Conservation (phyloP, 1,284 basidiomycete species). For the Sporisorium iseilematis-ciliati region DNA sequence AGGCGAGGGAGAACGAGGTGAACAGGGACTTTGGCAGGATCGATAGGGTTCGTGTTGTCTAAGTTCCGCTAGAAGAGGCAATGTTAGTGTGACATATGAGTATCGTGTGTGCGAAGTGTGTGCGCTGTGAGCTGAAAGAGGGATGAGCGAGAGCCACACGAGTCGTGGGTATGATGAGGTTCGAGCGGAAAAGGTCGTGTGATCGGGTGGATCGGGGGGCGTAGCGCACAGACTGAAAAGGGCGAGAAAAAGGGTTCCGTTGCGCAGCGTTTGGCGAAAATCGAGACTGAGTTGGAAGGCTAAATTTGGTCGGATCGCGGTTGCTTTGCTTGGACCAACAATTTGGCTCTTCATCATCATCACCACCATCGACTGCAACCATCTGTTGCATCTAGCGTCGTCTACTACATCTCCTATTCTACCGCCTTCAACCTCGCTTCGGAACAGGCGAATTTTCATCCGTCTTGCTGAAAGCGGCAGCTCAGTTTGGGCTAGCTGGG, state of each 20-base stretch:
- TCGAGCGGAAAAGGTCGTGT: neutral
- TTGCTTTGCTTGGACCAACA: slow-evolving; percentile 24
- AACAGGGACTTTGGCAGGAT: slow-evolving; percentile 42
- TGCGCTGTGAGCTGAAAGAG: neutral
- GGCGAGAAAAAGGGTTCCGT: neutral
- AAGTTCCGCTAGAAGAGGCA: neutral
- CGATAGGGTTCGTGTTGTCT: slow-evolving; percentile 45
- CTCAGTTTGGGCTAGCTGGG: neutral
- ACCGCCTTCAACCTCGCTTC: neutral
- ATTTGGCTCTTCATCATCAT: neutral
- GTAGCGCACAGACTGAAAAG: neutral
- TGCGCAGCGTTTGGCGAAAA: neutral
- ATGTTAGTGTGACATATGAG: neutral
- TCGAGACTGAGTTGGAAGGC: neutral
- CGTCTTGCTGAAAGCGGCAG: neutral
- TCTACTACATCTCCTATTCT: too few species aligned
- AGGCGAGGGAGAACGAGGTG: slow-evolving; percentile 40
- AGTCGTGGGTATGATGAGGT: neutral
- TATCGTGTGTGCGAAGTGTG: neutral
- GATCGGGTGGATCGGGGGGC: slow-evolving; percentile 7
- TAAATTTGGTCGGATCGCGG: neutral
- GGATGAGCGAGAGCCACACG: too few species aligned
- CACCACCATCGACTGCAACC: neutral
- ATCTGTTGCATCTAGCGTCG: neutral
- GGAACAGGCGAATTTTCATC: neutral